Conservation (phyloP, 768 basidiomycete species). For the Coprinopsis sp. region DNA sequence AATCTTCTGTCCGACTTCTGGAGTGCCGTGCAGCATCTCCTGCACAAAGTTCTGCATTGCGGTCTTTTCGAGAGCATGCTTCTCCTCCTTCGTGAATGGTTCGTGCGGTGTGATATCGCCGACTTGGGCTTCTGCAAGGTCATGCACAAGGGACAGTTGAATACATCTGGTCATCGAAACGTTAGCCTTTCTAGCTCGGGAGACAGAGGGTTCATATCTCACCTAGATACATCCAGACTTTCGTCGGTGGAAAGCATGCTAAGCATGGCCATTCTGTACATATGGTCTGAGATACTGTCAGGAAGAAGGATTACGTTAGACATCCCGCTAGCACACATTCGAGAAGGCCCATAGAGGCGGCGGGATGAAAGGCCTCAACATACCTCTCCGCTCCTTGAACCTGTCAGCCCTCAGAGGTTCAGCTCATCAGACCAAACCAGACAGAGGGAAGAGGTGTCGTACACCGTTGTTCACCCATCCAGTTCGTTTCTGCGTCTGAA, state of each 20-base stretch:
- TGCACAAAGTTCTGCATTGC: conserved; percentile 89
- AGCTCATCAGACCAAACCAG: background rate
- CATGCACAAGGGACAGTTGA: conserved; percentile 90
- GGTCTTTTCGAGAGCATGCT: conserved; percentile 73
- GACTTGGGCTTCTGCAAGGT: conserved; percentile 95
- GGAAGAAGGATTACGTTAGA: background rate
- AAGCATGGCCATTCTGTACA: conserved; percentile 96
- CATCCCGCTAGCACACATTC: background rate
- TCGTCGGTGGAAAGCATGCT: conserved; percentile 80
- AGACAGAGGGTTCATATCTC: conserved; percentile 15
- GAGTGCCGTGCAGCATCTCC: conserved; percentile 79
- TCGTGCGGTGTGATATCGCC: conserved; percentile 93
- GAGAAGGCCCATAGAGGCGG: background rate
- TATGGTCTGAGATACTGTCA: conserved; percentile 86
- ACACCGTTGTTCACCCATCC: conserved; percentile 91
- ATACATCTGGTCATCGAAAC: conserved; percentile 51
- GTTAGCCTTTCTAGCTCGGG: background rate
- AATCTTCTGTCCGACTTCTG: conserved; percentile 66
- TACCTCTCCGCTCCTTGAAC: conserved; percentile 84
- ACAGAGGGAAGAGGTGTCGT: conserved; percentile 13
- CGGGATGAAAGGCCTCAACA: background rate
- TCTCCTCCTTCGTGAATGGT: conserved; percentile 77
- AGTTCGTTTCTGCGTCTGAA: conserved; percentile 88
- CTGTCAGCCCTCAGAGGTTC: conserved; percentile 33
- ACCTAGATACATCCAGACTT: conserved; percentile 74